Evolutionary conservation across 495 filamentous ascomycete species (phyloP), one percentile per base, ranked within the genome.

Genomic region (Chaetomium tenue): DNA sequence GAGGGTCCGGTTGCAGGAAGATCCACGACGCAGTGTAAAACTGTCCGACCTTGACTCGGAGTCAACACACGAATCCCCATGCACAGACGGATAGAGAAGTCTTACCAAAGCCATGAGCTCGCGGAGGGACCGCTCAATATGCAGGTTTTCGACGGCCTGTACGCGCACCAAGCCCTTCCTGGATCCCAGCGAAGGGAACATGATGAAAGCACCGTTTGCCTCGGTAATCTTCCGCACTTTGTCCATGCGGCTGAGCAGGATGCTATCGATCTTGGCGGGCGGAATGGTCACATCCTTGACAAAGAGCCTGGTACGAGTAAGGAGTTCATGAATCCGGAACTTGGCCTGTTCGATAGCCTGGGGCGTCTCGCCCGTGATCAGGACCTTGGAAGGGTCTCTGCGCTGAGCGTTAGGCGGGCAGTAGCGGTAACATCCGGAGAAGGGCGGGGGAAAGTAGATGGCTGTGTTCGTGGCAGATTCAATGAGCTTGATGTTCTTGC

Each of bases 1-100:
- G 77, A n/a, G 83, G 78, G 58, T 91, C 89, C 12, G 89, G 86
- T 72, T 90, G 86, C 68, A 91, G 87, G 65, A 97, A 89, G 87
- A 90, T 96, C 94, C 95, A 98, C 2, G 91, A 91, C 33, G 94
- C 92, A 69, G 90, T 92, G 75, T 99, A 99, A 78, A 97, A 99
- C 79, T 99, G 94, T 33, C 92, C 92, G 61, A 91, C 91, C 91
- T 92, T 50, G 33, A 64, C 15, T 23, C 26, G 47, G 20, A 42
- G 70, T 82, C 72, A 79, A 77, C 63, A 77, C 63, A 76, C 6
- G 46, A 33, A 51, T 5, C 52, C 16, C 18, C 42, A 30, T 25
- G 40, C 28, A 9, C 26, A 26, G 22, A 26, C 33, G 8, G 23
- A 23, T 8, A 46, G 30, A 33, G 48, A 74, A 22, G 25, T 13